These are phyloP conservation scores for Heterococcus sp. DNA, from an alignment of 108 stramenopile genomes.

Conservation along the genomic window DNA sequence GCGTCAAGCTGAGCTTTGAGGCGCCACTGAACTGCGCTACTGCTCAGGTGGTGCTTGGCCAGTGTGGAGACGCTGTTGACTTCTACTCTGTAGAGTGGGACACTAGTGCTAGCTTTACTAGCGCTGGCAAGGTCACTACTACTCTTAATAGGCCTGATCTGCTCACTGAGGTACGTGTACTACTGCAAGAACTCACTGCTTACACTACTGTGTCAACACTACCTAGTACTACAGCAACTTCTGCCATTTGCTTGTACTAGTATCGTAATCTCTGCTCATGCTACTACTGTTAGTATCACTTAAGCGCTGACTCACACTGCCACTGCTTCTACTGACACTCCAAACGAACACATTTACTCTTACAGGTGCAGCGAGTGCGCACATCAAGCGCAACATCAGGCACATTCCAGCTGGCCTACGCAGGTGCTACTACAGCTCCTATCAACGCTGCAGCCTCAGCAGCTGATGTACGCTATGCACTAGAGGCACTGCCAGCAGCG, in stretches of 20 bases:
- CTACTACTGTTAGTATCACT: no score
- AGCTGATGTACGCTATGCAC: slow-evolving; percentile 59
- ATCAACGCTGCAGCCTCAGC: slow-evolving; percentile 62
- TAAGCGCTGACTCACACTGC: no score
- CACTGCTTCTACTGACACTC: no score
- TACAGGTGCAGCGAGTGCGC: slow-evolving; percentile 30
- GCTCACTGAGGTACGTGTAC: no score
- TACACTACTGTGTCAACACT: no score
- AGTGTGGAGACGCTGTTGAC: slow-evolving; percentile 61
- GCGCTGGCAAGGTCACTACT: not conserved
- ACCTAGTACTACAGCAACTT: no score
- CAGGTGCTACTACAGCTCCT: slow-evolving; percentile 61
- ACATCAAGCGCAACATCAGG: slow-evolving; percentile 57
- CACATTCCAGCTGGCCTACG: slow-evolving; percentile 67
- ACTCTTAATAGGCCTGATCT: not conserved
- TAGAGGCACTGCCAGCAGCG: slow-evolving; percentile 58
- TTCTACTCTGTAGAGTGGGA: slow-evolving; percentile 51
- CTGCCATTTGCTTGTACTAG: slow-evolving; percentile 14
- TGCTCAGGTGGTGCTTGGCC: slow-evolving; percentile 53
- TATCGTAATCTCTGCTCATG: no score
- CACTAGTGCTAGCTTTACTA: slow-evolving; percentile 37
- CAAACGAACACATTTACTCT: no score
- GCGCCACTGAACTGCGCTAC: slow-evolving; percentile 61
- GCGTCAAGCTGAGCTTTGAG: slow-evolving; percentile 57
- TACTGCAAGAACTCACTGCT: no score